A percentile compares a stretch with the other conserved stretches of the same genome.
Evolutionary conservation across 441 rosid species (phyloP).

Genomic region (Jatropha podagrica): DNA sequence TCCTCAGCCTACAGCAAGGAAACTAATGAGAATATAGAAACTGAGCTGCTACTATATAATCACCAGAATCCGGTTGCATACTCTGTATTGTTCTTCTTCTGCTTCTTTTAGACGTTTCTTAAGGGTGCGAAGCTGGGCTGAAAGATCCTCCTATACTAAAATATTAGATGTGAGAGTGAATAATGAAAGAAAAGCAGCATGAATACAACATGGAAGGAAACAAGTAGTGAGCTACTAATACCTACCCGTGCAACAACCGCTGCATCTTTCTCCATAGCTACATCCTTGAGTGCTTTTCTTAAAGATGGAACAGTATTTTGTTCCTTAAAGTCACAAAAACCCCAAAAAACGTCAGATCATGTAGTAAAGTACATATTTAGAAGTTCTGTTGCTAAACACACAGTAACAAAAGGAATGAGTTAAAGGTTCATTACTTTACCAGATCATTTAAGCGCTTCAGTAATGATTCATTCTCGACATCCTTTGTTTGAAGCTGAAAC

Average conservation of each 20-base stretch:
- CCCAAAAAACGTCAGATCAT: slow-evolving; percentile 5
- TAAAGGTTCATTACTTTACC: slow-evolving; percentile 36
- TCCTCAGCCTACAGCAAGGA: slow-evolving; percentile 80
- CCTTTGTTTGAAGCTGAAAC: slow-evolving; percentile 67
- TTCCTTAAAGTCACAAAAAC: slow-evolving; percentile 50
- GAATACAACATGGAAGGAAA: background rate
- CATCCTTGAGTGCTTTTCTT: slow-evolving; percentile 90
- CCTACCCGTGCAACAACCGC: slow-evolving; percentile 92
- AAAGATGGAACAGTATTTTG: slow-evolving; percentile 85
- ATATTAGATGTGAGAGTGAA: slow-evolving; percentile 25
- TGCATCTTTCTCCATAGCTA: slow-evolving; percentile 99
- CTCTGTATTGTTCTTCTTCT: slow-evolving; percentile 92
- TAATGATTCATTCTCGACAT: slow-evolving; percentile 54
- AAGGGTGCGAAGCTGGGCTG: slow-evolving; percentile 88
- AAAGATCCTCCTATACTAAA: slow-evolving; percentile 84
- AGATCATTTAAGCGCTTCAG: slow-evolving; percentile 62
- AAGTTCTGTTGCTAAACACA: background rate
- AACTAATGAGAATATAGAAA: slow-evolving; percentile 20
- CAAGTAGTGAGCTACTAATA: slow-evolving; percentile 9
- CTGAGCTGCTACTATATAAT: slow-evolving; percentile 11
- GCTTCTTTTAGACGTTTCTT: slow-evolving; percentile 90
- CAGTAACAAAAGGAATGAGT: background rate
- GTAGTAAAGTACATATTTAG: background rate
- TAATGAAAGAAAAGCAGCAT: slow-evolving; percentile 17
- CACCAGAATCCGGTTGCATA: slow-evolving; percentile 34